phyloP scores from a whole-genome alignment of 2,329 filamentous ascomycete species.

The Paecilomyces dactylethromorphus region DNA sequence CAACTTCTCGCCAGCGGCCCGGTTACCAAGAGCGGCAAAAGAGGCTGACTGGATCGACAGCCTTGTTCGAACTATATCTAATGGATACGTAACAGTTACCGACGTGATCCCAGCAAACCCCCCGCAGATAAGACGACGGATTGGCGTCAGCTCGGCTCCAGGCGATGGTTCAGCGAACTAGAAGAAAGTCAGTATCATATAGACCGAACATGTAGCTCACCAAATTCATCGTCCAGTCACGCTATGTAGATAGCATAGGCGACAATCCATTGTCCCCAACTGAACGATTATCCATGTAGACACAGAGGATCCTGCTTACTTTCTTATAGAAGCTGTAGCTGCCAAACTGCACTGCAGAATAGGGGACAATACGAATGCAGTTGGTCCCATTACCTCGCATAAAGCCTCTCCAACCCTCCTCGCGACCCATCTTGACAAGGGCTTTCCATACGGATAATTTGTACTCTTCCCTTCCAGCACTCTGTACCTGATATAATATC shows the following conservation, averaged over 20 bases:
- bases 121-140: conserved; percentile 79
- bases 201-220: neutral
- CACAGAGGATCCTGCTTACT: conserved; percentile 47
- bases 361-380: conserved; percentile 95
- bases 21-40: conserved; percentile 66
- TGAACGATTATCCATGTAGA: neutral
- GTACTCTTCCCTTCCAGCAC: conserved; percentile 82
- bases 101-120: conserved; percentile 91
- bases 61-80: conserved; percentile 94
- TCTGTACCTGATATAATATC: conserved; percentile 96
- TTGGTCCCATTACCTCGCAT: conserved; percentile 98
- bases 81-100: conserved; percentile 88
- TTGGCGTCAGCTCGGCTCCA: conserved; percentile 64
- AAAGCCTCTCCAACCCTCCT: conserved; percentile 95
- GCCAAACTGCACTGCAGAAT: conserved; percentile 96
- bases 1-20: conserved; percentile 54
- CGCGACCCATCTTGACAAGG: conserved; percentile 88
- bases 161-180: conserved; percentile 71
- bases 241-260: neutral
- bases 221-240: neutral
- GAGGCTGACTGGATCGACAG: conserved; percentile 97
- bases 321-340: conserved; percentile 97
- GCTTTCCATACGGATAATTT: conserved; percentile 86
- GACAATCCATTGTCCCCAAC: neutral
- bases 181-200: conserved; percentile 6